These are phyloP conservation scores for Spinacia oleracea DNA, from an alignment of 179 eudicot species.

Conservation along the genomic window DNA sequence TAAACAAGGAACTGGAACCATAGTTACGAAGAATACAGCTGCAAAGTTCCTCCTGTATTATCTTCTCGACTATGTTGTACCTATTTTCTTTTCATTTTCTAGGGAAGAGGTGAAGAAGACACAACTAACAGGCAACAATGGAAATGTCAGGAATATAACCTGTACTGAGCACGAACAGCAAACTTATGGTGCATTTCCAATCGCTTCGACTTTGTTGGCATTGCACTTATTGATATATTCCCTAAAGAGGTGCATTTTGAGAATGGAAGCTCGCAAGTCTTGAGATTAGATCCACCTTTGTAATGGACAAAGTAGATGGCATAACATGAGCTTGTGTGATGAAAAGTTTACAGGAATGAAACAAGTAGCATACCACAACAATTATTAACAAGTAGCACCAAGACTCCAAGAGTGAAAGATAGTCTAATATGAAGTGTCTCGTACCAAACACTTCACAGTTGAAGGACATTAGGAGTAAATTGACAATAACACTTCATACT, in stretches of 20 bases:
- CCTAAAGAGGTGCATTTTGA: slow-evolving; percentile 35
- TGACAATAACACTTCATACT: not conserved
- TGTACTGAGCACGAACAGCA: slow-evolving; percentile 45
- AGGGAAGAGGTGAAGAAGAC: not conserved
- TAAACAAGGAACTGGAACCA: not conserved
- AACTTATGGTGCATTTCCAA: slow-evolving; percentile 29
- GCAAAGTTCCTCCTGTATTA: not conserved
- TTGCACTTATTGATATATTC: slow-evolving; percentile 25
- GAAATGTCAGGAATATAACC: slow-evolving; percentile 31
- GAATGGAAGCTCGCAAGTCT: slow-evolving; percentile 37
- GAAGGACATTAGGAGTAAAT: not conserved
- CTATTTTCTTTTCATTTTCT: not conserved
- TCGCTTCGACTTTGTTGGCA: slow-evolving; percentile 36
- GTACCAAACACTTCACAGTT: not conserved
- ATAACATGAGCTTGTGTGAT: not conserved
- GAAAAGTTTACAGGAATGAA: not conserved
- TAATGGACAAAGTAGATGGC: slow-evolving; percentile 1
- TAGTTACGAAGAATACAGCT: not conserved
- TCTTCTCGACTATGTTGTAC: not conserved
- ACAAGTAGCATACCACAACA: not conserved
- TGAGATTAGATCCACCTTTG: slow-evolving; percentile 48
- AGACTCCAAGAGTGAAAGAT: not conserved
- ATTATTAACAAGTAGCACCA: not conserved
- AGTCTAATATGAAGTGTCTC: not conserved
- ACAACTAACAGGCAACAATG: not conserved